Base-by-base conservation (phyloP, 768 basidiomycete genomes). In the Stropharia rugosoannulata region DNA sequence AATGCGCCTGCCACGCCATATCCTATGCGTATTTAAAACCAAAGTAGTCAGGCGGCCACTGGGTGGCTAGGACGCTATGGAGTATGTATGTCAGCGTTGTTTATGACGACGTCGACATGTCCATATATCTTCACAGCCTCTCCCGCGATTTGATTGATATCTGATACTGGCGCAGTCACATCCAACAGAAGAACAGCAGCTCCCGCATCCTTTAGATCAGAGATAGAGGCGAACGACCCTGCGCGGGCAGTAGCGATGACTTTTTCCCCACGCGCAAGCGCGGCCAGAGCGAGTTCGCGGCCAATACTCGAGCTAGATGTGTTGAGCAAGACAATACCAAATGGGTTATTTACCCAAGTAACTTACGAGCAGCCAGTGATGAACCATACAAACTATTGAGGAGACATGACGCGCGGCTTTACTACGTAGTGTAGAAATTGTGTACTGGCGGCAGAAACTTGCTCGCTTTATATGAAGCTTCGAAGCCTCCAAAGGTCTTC, bases 181-280 rank as follows among this genome's bases (percentile, higher is more conserved):
- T 60, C 59, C 8, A 60, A 48, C 49, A 51, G 45, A n/a, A 60
- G n/a, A 18, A 58, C 22, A 37, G 39, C 55, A 6, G 55, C 55
- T 16, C 55, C 72, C 2, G 47, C 35, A 4, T 47, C 49, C 49
- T 64, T 61, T 13, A 74, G 59, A 39, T 68, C 72, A 4, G 63
- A 64, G 19, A 75, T 64, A 27, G 64, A 70, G 44, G 66, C 54
- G 15, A 75, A 58, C 5, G 70, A 73, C 38, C 75, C 71, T 1
- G 59, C 63, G 1, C 77, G 70, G 6, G 70, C 72, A 4, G 80
- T 78, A 0, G 78, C 80, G 52, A 81, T 79, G 15, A 81, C 80
- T 36, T 71, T 72, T 57, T 81, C 78, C 9, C 77, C 77, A 8
- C 80, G 70, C n/a, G 70, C 68, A 29, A 81, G 70, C 10, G 74